Conservation (phyloP, 805 yeast genomes). For the Candida germanica region DNA sequence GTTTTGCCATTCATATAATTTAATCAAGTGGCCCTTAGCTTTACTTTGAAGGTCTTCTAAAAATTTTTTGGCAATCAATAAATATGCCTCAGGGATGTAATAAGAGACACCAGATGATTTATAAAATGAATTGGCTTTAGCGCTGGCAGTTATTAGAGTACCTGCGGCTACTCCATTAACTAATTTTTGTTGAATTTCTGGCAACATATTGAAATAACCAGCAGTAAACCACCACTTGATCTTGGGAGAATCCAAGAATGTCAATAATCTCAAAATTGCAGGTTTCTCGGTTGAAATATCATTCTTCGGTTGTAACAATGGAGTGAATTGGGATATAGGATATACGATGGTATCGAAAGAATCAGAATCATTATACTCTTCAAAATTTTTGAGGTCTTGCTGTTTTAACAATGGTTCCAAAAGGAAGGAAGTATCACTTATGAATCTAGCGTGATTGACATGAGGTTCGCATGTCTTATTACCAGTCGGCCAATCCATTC, state of each 20-base stretch:
- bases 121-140: conserved; percentile 91
- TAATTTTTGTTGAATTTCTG: conserved; percentile 60
- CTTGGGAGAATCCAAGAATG: conserved; percentile 51
- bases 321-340: conserved; percentile 90
- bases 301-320: conserved; percentile 59
- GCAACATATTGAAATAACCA: conserved; percentile 91
- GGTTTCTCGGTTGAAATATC: conserved; percentile 77
- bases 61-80: conserved; percentile 69
- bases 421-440: conserved; percentile 52
- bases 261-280: conserved; percentile 58
- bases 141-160: conserved; percentile 83
- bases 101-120: conserved; percentile 78
- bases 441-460: conserved; percentile 47
- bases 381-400: conserved; percentile 27
- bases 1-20: conserved; percentile 77
- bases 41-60: conserved; percentile 46
- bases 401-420: conserved; percentile 60
- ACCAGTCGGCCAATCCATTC: conserved; percentile 69
- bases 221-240: conserved; percentile 88
- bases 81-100: conserved; percentile 82
- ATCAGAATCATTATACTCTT: conserved; percentile 31
- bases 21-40: conserved; percentile 45
- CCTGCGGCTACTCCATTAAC: conserved; percentile 60
- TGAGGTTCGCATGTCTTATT: conserved; percentile 70
- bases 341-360: conserved; percentile 65